These are phyloP conservation scores for Torrubiellomyces zombiae DNA, from an alignment of 2,329 filamentous ascomycete species.

Conservation along the genomic window DNA sequence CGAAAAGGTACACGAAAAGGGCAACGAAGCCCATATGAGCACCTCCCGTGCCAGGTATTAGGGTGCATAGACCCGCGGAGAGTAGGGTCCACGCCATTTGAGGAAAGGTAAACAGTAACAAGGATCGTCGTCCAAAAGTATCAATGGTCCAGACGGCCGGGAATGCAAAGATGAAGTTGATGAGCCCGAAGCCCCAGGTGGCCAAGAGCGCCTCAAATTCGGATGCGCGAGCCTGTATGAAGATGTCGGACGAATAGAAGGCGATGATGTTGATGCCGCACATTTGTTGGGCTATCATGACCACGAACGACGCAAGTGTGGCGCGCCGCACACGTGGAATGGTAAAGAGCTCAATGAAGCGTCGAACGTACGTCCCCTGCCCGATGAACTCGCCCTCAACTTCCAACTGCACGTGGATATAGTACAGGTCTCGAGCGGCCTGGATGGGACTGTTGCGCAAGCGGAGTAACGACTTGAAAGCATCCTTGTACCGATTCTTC, in stretches of 20 bases:
- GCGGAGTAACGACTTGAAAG: conserved; percentile 36
- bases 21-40: conserved; percentile 28
- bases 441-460: conserved; percentile 39
- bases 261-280: conserved; percentile 58
- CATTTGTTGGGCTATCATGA: conserved; percentile 68
- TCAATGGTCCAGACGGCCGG: conserved; percentile 44
- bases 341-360: conserved; percentile 50
- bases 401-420: conserved; percentile 46
- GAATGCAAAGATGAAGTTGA: conserved; percentile 41
- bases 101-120: conserved; percentile 26
- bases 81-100: conserved; percentile 25
- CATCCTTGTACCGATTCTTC: conserved; percentile 43
- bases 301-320: conserved; percentile 57
- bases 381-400: conserved; percentile 36
- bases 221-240: conserved; percentile 37
- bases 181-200: conserved; percentile 39
- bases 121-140: conserved; percentile 34
- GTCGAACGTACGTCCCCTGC: conserved; percentile 39
- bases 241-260: conserved; percentile 55
- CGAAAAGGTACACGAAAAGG: conserved; percentile 40
- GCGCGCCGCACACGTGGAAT: conserved; percentile 55
- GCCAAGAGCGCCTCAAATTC: conserved; percentile 40
- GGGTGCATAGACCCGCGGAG: conserved; percentile 29
- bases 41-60: conserved; percentile 23
- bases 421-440: conserved; percentile 44